Base-by-base conservation (phyloP, 352 stramenopile species). In the Globisporangium lucens region DNA sequence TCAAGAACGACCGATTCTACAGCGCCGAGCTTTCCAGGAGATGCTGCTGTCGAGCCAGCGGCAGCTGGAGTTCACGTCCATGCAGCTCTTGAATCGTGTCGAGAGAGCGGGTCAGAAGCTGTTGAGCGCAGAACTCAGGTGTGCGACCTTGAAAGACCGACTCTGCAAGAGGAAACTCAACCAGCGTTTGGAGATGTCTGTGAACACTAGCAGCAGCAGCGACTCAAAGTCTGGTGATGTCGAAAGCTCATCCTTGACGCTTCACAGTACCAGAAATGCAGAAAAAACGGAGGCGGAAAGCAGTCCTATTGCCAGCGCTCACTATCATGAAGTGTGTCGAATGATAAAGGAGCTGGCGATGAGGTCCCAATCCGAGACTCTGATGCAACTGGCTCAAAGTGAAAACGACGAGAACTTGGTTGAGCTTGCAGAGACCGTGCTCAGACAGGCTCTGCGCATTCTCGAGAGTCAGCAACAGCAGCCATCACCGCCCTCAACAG, bases 21-120 rank as follows among this genome's bases (percentile, higher is more conserved):
- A 87, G 51, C 70, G 72, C 15, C 65, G 75, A 56, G 73, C 75
- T 20, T 74, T 87, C 38, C 67, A 72, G 10, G 75, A 84, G 61
- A 82, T 87, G 70, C 61, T 87, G 0, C 30, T 70, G 29, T 65
- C 67, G 6, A 80, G 60, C 27, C 67, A 82, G 63, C 68, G 75
- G 57, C 70, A 77, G 33, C 65, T 77, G 22, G 75, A 79, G 55
- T 67, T 68, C n/a, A 60, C 61, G 4, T 63, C 83, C 12, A 58
- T 47, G 49, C 67, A 73, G 22, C 59, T 85, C 47, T 70, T 63
- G 72, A 56, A 46, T 22, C 55, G 35, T 20, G 47, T 68, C 7
- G 55, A 72, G 8, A 12, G 57, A 0, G 35, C 49, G 1, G 38
- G 24, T 0, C 24, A 53, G 35, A 60, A 56, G 24, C 9, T 72